Conservation (phyloP, 805 yeast species). For the Teunomyces barrocoloradensis region DNA sequence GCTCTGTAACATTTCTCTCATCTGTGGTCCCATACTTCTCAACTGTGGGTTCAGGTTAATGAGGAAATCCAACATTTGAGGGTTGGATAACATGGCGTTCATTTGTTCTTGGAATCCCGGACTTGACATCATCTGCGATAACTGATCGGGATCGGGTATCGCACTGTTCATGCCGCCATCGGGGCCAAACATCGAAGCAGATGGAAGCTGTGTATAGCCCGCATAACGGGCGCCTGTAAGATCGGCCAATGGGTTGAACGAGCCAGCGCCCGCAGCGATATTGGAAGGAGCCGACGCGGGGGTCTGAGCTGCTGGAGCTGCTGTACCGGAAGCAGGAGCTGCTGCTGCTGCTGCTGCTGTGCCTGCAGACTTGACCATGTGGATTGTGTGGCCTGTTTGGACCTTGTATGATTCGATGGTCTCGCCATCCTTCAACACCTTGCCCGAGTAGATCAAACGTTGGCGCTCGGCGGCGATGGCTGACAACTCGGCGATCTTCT, state of each 20-base stretch:
- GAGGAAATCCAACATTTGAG: conserved; percentile 81
- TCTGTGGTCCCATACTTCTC: conserved; percentile 85
- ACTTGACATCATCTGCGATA: conserved; percentile 70
- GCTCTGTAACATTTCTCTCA: conserved; percentile 78
- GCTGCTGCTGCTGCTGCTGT: conserved; percentile 28
- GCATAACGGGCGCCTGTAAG: conserved; percentile 95
- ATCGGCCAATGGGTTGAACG: conserved; percentile 88
- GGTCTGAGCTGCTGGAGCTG: conserved; percentile 18
- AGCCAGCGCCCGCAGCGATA: conserved; percentile 82
- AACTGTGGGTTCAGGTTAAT: conserved; percentile 82
- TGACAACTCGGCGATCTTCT: conserved; percentile 55
- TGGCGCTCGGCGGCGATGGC: conserved; percentile 76
- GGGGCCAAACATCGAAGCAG: conserved; percentile 86
- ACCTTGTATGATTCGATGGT: conserved; percentile 73
- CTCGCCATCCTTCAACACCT: conserved; percentile 84
- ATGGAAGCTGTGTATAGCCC: conserved; percentile 85
- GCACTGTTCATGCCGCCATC: conserved; percentile 83
- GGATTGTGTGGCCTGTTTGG: conserved; percentile 83
- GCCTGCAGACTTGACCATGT: conserved; percentile 78
- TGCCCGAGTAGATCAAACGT: conserved; percentile 89
- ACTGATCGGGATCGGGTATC: conserved; percentile 72
- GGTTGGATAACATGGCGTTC: conserved; percentile 80
- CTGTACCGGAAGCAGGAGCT: conserved; percentile 13
- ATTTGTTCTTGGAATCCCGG: conserved; percentile 82
- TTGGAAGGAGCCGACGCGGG: conserved; percentile 60